Conservation (phyloP, 495 filamentous ascomycete species). For the Hypomontagnella monticulosa region DNA sequence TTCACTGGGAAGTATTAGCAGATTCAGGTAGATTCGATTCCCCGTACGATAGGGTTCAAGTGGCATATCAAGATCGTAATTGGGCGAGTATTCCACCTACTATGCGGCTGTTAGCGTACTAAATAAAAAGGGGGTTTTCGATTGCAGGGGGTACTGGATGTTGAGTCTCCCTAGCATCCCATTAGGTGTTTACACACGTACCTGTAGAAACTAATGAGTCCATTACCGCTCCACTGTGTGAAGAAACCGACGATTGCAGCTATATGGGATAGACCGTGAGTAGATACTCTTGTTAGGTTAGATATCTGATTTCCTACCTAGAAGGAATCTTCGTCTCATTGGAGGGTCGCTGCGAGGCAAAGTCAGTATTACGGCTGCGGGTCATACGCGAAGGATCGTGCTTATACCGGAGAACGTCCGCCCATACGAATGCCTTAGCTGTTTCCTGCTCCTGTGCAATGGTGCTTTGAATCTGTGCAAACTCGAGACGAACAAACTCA, state of each 20-base stretch:
- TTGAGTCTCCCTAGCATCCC: too few species aligned
- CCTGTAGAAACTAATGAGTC: slow-evolving; percentile 57
- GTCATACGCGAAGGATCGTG: neutral
- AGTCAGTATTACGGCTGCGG: neutral
- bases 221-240: slow-evolving; percentile 64
- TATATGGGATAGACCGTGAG: too few species aligned
- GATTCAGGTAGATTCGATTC: neutral
- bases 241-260: slow-evolving; percentile 28
- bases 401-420: slow-evolving; percentile 55
- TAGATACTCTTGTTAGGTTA: too few species aligned
- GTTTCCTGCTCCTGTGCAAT: slow-evolving; percentile 61
- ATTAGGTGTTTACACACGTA: slow-evolving; percentile 2
- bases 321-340: slow-evolving; percentile 61
- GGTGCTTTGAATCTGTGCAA: slow-evolving; percentile 64
- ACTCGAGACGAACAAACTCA: slow-evolving; percentile 62
- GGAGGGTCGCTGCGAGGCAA: slow-evolving; percentile 48
- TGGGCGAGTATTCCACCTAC: slow-evolving; percentile 39
- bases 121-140: neutral
- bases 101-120: slow-evolving; percentile 11
- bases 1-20: slow-evolving; percentile 47
- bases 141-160: too few species aligned
- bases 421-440: slow-evolving; percentile 59
- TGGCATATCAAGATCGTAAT: neutral
- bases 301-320: slow-evolving; percentile 23
- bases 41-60: neutral